These are phyloP conservation scores for Aspergillus sclerotiicarbonarius DNA, from an alignment of 495 filamentous ascomycete species.

Conservation along the genomic window DNA sequence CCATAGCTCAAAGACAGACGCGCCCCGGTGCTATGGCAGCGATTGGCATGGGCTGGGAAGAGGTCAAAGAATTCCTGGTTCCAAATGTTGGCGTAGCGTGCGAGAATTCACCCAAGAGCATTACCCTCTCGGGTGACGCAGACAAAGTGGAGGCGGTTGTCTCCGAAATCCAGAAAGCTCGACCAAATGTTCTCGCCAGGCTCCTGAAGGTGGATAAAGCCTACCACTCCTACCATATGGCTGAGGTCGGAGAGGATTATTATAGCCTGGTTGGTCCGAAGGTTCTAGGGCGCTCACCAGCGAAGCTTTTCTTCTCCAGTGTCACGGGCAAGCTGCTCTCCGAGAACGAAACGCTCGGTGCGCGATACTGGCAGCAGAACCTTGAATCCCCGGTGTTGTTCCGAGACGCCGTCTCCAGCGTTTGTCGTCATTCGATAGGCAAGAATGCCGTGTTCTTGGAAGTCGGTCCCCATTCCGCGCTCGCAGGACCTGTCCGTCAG, in stretches of 20 bases:
- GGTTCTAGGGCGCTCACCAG: background rate
- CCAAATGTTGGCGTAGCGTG: constrained; percentile 40
- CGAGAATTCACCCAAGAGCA: constrained; percentile 40
- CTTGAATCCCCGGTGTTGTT: constrained; percentile 40
- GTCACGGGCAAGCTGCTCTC: constrained; percentile 24
- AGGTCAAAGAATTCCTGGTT: constrained; percentile 20
- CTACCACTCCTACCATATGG: constrained; percentile 41
- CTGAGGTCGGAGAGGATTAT: background rate
- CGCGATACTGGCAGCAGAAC: constrained; percentile 40
- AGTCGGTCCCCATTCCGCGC: constrained; percentile 59
- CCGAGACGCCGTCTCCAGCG: constrained; percentile 9
- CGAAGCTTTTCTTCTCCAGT: constrained; percentile 25
- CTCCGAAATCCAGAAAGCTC: constrained; percentile 27
- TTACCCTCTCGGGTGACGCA: constrained; percentile 43
- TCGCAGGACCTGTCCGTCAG: constrained; percentile 59
- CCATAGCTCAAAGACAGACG: background rate
- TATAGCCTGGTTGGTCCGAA: background rate
- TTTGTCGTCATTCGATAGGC: background rate
- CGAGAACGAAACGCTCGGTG: background rate
- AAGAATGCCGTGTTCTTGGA: constrained; percentile 42
- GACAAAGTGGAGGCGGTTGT: constrained; percentile 39
- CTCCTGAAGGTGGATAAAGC: constrained; percentile 34
- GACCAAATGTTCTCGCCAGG: constrained; percentile 16
- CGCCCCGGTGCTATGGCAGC: constrained; percentile 34
- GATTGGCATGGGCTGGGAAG: constrained; percentile 38